Base-by-base conservation (phyloP, 441 rosid species). In the Populus tomentosa region DNA sequence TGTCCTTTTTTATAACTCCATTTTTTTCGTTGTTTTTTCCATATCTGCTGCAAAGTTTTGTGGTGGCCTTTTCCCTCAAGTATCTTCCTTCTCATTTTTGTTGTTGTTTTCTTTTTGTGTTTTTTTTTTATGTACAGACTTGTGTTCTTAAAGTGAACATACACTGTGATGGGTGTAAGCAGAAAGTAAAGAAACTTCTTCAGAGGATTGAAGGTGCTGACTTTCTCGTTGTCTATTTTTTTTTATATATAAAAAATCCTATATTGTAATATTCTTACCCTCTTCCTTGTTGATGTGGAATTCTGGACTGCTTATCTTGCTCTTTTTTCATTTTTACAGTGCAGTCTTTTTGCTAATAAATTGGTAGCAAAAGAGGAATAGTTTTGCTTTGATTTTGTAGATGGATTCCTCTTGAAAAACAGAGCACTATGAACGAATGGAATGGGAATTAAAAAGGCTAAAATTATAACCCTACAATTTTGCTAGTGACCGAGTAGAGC, bases 91-190 rank as follows among this genome's bases (percentile, higher is more conserved):
- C 10, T 66, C 63, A 14, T 36, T 70, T 63, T 69, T 80, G 64
- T 61, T 84, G 78, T 69, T 78, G 33, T 63, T 75, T n/a, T n/a
- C n/a, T n/a, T n/a, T n/a, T n/a, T n/a, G n/a, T n/a, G n/a, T n/a
- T n/a, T n/a, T n/a, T 63, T 71, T 4, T 61, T 30, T 6, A 26
- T 26, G 28, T 26, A 28, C 91, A 91, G 98, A 91, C 90, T 62
- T 89, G 82, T 82, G 86, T 88, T 79, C 94, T 93, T 32, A 90
- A 85, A 87, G 98, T 93, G 80, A 90, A 84, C 88, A 88, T 93
- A 6, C 97, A 93, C 53, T 93, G 98, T 77, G 94, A 90, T 81
- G 98, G 98, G 21, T 93, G 98, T 87, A 91, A 89, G 87, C 88
- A 88, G 78, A 91, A 90, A 82, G 98, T 93, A 79, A 93, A 91